These are phyloP conservation scores for Phytophthora nicotianae DNA, from an alignment of 352 stramenopile genomes.

Conservation along the genomic window DNA sequence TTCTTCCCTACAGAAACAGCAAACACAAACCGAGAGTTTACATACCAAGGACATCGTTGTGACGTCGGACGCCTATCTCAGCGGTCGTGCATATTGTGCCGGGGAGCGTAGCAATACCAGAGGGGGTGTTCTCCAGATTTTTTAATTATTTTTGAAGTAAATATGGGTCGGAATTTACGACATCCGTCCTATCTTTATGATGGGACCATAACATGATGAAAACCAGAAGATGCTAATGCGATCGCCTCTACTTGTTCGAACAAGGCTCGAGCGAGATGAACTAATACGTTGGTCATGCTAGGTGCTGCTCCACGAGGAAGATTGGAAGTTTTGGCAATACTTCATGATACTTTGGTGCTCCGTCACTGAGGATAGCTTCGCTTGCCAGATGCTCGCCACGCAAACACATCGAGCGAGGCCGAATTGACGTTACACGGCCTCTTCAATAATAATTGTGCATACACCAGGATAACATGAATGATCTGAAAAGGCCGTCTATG, in stretches of 20 bases:
- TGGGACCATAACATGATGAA: conserved; percentile 5
- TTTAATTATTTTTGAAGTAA: background rate
- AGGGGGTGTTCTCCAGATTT: background rate
- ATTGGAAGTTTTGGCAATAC: background rate
- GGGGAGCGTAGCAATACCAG: background rate
- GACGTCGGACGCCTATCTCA: background rate
- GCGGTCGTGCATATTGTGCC: background rate
- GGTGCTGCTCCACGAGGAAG: background rate
- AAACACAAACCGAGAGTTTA: no score
- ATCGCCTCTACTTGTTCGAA: background rate
- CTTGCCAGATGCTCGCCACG: background rate
- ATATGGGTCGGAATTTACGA: conserved; percentile 1
- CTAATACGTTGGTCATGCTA: background rate
- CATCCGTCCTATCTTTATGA: conserved; percentile 8
- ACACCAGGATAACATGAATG: conserved; percentile 1
- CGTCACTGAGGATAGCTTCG: background rate
- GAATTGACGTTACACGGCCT: background rate
- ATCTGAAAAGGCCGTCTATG: conserved; percentile 1
- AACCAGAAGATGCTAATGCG: background rate
- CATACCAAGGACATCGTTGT: no score
- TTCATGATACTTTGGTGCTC: background rate
- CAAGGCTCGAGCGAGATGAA: background rate
- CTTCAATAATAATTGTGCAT: background rate
- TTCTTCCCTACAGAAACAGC: no score
- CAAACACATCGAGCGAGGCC: background rate